Evolutionary conservation across 2,329 filamentous ascomycete genomes (phyloP), one percentile per base, ranked within the genome.

Genomic region (Sodiomyces alkalinus): DNA sequence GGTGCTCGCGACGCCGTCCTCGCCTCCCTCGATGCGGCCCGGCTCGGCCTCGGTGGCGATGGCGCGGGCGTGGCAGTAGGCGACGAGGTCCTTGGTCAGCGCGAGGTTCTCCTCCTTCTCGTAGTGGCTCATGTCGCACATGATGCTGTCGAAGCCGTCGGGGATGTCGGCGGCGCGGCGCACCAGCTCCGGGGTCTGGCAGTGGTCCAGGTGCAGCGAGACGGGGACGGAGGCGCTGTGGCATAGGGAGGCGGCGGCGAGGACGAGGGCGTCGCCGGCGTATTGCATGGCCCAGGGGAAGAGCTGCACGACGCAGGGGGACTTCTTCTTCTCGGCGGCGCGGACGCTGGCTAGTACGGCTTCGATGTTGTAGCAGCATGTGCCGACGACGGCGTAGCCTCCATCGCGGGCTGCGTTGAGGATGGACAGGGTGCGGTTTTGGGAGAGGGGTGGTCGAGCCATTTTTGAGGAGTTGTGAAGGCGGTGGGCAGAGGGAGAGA

Each of bases 51-150:
- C 75, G 1, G 73, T 75, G 1, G 70, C 64, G 29, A 80, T 79
- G 0, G 71, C 72, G 14, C 64, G 55, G 33, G 51, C 65, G 41
- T 77, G 66, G 40, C 74, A 77, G 40, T 74, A 70, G 10, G 49
- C 50, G 3, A 72, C 70, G 30, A 79, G 50, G 32, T 76, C 67
- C 30, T 57, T 59, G 11, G 74, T 80, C 44, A 64, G 58, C 1
- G 59, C 54, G 23, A 82, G 55, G 43, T 81, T 82, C 54, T 80
- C 74, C 29, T 64, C 72, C 40, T 71, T 73, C 39, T 78, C 74
- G 44, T 77, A 73, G 46, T 81, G 76, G 32, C 62, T 70, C 75
- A 82, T 82, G 48, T 82, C 78, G 1, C 81, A 68, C 76, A 82
- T 81, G 45, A 82, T 80, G 30, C 60, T 65, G 46, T 81, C 77